phyloP scores from a whole-genome alignment of 2,329 filamentous ascomycete genomes.

The Pseudopithomyces chartarum region DNA sequence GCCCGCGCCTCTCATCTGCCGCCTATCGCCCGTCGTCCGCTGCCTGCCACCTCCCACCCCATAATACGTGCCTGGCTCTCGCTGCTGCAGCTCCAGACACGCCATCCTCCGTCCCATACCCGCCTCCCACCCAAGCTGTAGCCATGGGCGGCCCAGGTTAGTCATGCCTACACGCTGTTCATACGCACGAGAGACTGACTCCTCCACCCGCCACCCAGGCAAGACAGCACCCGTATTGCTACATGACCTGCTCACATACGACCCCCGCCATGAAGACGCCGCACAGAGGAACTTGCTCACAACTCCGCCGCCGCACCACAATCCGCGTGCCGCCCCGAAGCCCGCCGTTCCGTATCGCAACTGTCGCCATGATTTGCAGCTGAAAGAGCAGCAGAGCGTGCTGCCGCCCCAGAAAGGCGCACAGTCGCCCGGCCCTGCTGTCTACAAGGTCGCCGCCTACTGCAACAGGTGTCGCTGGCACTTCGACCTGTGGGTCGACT shows the following conservation, averaged over 20 bases:
- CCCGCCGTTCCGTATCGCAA: slow-evolving; percentile 46
- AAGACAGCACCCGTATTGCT: slow-evolving; percentile 57
- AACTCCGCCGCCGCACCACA: slow-evolving; percentile 60
- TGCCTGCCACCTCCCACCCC: neutral
- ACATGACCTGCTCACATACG: slow-evolving; percentile 58
- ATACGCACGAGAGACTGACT: neutral
- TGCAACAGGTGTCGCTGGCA: slow-evolving; percentile 68
- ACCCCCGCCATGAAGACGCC: slow-evolving; percentile 53
- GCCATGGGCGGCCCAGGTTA: slow-evolving; percentile 5
- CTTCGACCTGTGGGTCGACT: slow-evolving; percentile 62
- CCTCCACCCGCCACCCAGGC: slow-evolving; percentile 35
- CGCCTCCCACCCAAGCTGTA: neutral
- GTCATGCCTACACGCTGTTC: neutral
- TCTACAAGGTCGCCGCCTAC: slow-evolving; percentile 63
- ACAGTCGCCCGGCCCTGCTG: slow-evolving; percentile 43
- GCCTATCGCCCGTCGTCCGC: neutral
- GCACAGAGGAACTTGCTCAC: slow-evolving; percentile 61
- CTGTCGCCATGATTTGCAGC: slow-evolving; percentile 65
- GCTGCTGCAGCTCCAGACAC: neutral
- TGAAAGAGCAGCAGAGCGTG: slow-evolving; percentile 61
- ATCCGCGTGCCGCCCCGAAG: slow-evolving; percentile 37
- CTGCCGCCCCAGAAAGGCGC: slow-evolving; percentile 53
- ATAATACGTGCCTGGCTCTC: neutral
- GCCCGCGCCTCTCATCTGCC: neutral
- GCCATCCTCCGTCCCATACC: neutral